A percentile compares a stretch with the other conserved stretches of the same genome.
Evolutionary conservation across 83 land plant genomes (phyloP).

Genomic region (Diphasiastrum complanatum): DNA sequence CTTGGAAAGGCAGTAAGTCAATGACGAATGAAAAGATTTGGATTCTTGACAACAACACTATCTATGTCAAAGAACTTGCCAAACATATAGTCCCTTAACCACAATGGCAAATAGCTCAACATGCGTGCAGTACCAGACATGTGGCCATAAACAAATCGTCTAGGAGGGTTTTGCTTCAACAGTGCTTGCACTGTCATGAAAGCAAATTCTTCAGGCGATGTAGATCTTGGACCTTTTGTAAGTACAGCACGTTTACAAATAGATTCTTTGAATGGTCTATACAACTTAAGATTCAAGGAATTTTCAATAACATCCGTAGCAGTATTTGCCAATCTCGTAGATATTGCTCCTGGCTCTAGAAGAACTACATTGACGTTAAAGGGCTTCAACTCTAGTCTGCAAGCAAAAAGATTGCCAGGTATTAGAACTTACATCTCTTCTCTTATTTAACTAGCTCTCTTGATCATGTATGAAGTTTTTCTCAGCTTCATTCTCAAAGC

Average conservation of each 20-base stretch:
- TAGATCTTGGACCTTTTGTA: slow-evolving; percentile 47
- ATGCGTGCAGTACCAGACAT: slow-evolving; percentile 35
- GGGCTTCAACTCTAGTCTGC: slow-evolving; percentile 66
- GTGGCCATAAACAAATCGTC: slow-evolving; percentile 59
- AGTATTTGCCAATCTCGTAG: slow-evolving; percentile 51
- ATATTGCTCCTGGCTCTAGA: slow-evolving; percentile 73
- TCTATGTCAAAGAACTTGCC: slow-evolving; percentile 11
- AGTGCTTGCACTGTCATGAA: slow-evolving; percentile 54
- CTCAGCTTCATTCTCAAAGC: no score
- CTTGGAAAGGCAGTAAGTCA: no score
- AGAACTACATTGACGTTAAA: slow-evolving; percentile 64
- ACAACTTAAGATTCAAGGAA: slow-evolving; percentile 46
- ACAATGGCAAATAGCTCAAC: slow-evolving; percentile 55
- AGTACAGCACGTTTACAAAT: slow-evolving; percentile 36
- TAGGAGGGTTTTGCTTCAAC: slow-evolving; percentile 52
- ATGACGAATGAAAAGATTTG: no score
- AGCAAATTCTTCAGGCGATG: slow-evolving; percentile 73
- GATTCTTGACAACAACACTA: no score
- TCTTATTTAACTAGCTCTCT: no score
- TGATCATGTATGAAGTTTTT: no score
- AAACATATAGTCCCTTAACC: slow-evolving; percentile 40
- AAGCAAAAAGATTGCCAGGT: slow-evolving; percentile 17
- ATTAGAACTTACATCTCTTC: no score
- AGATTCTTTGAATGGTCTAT: slow-evolving; percentile 47
- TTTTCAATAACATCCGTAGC: slow-evolving; percentile 30